Percentiles rank a stretch among this genome's conserved stretches.
These are phyloP conservation scores for Litsea cubeba DNA, from an alignment of 164 flowering plant species.

Conservation along the genomic window DNA sequence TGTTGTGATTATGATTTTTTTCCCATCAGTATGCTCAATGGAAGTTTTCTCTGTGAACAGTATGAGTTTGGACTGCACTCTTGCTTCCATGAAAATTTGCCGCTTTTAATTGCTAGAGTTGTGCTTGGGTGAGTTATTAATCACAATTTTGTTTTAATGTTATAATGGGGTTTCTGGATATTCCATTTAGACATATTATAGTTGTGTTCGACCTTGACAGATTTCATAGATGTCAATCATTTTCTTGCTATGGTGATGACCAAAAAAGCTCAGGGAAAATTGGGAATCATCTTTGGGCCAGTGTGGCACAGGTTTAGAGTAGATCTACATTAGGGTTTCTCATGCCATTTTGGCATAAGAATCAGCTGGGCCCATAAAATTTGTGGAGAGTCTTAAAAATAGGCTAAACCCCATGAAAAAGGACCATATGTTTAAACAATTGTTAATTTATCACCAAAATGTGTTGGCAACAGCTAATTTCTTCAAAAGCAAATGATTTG, in stretches of 20 bases:
- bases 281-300: not conserved
- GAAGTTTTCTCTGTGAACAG: slow-evolving; percentile 28
- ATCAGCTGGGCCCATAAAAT: not conserved
- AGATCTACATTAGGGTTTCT: not conserved
- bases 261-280: not conserved
- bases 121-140: slow-evolving; percentile 54
- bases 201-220: no score
- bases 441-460: not conserved
- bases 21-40: not conserved
- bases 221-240: no score
- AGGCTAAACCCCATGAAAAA: not conserved
- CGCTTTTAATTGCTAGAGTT: slow-evolving; percentile 46
- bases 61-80: slow-evolving; percentile 56
- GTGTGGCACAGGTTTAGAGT: not conserved
- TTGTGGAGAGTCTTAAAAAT: not conserved
- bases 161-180: not conserved
- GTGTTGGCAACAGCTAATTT: not conserved
- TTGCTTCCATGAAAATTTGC: slow-evolving; percentile 41
- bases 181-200: not conserved
- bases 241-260: not conserved
- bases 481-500: not conserved
- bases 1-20: not conserved
- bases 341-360: not conserved
- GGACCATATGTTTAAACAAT: not conserved
- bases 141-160: not conserved